phyloP scores from a whole-genome alignment of 441 rosid species.

The Pelargonium australe region DNA sequence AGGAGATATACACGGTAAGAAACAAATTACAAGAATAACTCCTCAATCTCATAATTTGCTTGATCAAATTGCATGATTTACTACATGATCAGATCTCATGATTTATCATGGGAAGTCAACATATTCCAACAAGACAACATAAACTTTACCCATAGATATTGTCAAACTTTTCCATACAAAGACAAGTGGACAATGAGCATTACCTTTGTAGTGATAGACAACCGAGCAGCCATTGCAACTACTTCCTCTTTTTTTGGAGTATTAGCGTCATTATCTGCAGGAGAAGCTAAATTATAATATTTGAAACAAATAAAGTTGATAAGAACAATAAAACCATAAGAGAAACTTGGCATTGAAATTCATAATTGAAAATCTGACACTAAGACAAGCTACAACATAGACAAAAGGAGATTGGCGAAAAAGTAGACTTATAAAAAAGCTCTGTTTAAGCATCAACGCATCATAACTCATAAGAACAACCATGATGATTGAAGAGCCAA shows the following conservation, averaged over 20 bases:
- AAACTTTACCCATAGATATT: background rate
- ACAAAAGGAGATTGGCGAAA: background rate
- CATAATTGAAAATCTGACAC: background rate
- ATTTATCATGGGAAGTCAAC: too few relatives aligned
- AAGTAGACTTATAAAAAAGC: background rate
- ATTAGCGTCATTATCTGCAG: slow-evolving; percentile 50
- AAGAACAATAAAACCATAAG: slow-evolving; percentile 2
- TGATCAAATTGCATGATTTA: too few relatives aligned
- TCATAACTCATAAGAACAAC: background rate
- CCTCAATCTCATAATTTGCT: too few relatives aligned
- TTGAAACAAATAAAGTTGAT: slow-evolving; percentile 14
- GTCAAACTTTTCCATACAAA: background rate
- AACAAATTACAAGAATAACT: too few relatives aligned
- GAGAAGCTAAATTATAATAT: slow-evolving; percentile 19
- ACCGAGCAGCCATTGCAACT: slow-evolving; percentile 70
- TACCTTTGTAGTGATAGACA: slow-evolving; percentile 86
- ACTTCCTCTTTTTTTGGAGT: slow-evolving; percentile 54
- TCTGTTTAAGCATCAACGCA: background rate
- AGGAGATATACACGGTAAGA: too few relatives aligned
- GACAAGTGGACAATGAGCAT: background rate
- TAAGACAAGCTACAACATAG: background rate
- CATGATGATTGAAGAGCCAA: background rate
- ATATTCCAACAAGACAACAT: background rate
- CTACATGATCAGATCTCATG: too few relatives aligned
- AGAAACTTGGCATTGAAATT: background rate